These are phyloP conservation scores for Xylaria venustula DNA, from an alignment of 495 filamentous ascomycete species.

Conservation along the genomic window DNA sequence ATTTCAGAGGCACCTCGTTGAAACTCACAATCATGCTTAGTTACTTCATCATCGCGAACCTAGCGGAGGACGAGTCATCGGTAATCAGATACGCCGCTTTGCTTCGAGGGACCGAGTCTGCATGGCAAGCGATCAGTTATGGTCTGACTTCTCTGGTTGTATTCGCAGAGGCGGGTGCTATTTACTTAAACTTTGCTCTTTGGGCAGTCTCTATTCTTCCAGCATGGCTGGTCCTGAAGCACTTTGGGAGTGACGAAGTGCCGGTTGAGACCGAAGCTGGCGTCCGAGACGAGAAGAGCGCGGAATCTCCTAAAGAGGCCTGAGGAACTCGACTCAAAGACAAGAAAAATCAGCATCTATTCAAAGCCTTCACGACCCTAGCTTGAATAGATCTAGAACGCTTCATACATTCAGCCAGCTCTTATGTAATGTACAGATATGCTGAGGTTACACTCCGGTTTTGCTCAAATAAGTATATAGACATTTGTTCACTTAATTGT, in stretches of 20 bases:
- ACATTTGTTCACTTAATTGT: not conserved
- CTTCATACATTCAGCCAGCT: not conserved
- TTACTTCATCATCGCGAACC: conserved; percentile 61
- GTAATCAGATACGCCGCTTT: conserved; percentile 61
- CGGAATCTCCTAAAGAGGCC: not conserved
- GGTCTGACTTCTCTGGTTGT: conserved; percentile 55
- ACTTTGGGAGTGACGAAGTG: conserved; percentile 42
- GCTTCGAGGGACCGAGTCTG: conserved; percentile 61
- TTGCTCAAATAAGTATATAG: not conserved
- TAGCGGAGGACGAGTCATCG: conserved; percentile 55
- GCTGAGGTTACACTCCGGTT: not conserved
- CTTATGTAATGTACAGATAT: not conserved
- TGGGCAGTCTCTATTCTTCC: conserved; percentile 58
- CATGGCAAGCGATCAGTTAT: conserved; percentile 62
- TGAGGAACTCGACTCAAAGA: not conserved
- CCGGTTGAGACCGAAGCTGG: not conserved
- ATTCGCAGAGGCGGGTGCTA: conserved; percentile 57
- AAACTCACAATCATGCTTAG: conserved; percentile 25
- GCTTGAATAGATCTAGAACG: not conserved
- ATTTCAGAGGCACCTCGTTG: not conserved
- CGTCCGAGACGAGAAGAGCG: not conserved
- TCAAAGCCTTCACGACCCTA: not conserved
- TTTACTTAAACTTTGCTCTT: conserved; percentile 63
- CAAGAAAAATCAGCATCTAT: not conserved
- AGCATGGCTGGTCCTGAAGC: conserved; percentile 57